Percentiles rank a stretch among this genome's conserved stretches.
Evolutionary conservation across 1,139 yeast genomes (phyloP).

Genomic region (Debaryomyces robertsiae): DNA sequence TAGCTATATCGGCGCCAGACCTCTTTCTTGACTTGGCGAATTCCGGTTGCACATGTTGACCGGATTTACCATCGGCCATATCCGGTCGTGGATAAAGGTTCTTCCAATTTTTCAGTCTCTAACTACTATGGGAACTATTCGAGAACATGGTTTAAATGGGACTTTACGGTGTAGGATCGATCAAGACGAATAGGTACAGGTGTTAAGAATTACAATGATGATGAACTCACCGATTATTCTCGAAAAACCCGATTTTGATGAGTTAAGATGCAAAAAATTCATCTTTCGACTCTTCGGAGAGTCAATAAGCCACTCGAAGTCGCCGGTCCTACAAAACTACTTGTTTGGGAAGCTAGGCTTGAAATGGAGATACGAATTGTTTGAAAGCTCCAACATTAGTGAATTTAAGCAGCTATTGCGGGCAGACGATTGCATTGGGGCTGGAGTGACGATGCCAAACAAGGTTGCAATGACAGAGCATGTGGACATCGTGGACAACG

Average conservation of each 20-base stretch:
- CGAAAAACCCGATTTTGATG: constrained; percentile 9
- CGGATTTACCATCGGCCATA: no score
- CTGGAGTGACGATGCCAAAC: constrained; percentile 35
- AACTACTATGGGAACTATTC: constrained; percentile 1
- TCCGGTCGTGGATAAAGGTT: constrained; percentile 8
- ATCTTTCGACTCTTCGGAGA: constrained; percentile 15
- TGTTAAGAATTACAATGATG: neutral
- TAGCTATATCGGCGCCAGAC: no score
- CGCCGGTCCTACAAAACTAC: constrained; percentile 25
- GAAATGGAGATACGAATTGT: constrained; percentile 21
- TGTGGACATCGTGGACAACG: constrained; percentile 27
- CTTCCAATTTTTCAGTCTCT: constrained; percentile 2
- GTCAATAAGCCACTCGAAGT: constrained; percentile 20
- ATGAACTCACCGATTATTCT: neutral
- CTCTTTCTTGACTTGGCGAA: neutral
- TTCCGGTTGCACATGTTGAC: neutral
- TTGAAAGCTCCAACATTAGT: constrained; percentile 21
- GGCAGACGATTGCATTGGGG: constrained; percentile 22
- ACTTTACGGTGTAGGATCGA: neutral
- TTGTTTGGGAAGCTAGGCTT: constrained; percentile 20
- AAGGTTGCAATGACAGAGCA: constrained; percentile 25
- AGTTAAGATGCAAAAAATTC: constrained; percentile 6
- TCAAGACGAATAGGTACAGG: neutral
- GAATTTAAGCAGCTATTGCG: constrained; percentile 19
- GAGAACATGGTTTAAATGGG: constrained; percentile 1